Base-by-base conservation (phyloP, 139 green algal species). In the Choricystis sp. region DNA sequence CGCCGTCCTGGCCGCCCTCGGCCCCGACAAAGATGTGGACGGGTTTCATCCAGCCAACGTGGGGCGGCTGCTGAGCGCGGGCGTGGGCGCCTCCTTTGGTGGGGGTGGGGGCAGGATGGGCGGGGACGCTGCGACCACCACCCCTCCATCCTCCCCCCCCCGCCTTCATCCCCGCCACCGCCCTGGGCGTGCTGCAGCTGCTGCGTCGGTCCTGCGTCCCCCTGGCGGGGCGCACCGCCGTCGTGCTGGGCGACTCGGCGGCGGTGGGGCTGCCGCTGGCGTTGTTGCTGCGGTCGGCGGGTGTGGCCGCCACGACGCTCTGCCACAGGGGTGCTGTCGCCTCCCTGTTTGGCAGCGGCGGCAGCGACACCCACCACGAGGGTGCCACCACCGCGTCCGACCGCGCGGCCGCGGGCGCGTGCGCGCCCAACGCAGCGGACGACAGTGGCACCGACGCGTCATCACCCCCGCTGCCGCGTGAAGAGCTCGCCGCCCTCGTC, bases 21-120 rank as follows among this genome's bases (percentile, higher is more conserved):
- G 74, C 49, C 69, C 90, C 0, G 71, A 81, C 20, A 96, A 96
- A 77, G 92, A 98, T 65, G 89, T 98, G 30, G 92, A 98, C 69
- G 92, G 92, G 25, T 96, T 96, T 77, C 88, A 96, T 61, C 91
- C 91, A 0, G 66, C 94, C 48, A 97, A 97, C 85, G 89, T 97
- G 31, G 91, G 90, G 61, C 31, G 5, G 14, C 25, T 52, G 62
- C 22, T 28, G 19, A 26, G 20, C 1, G 3, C 22, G 52, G 63
- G 1, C 48, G 19, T 48, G 14, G 19, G 26, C 19, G 3, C 19
- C 26, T 59, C 40, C 40, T 16, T 52, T 9, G 40, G 40, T 16
- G 40, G 40, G 40, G 9, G 40, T 16, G 40, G 9, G 9, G 40
- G 40, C 40, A 52, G 40, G 9, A n/a, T n/a, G 9, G 40, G 40